These are phyloP conservation scores for Chalaropsis thielavioides DNA, from an alignment of 2,329 filamentous ascomycete species.

Conservation along the genomic window DNA sequence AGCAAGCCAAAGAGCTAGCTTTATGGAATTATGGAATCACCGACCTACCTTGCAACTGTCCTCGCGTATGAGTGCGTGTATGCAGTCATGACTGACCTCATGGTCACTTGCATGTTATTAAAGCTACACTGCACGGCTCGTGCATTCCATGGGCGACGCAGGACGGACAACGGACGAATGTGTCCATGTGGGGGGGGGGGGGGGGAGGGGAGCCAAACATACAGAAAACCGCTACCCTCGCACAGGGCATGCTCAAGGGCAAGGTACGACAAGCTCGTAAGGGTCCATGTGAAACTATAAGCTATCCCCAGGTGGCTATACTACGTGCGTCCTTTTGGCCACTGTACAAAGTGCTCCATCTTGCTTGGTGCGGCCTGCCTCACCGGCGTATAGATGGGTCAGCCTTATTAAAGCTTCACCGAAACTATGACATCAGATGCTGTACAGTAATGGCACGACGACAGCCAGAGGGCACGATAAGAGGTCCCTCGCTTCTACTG, in stretches of 20 bases:
- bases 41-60: not conserved
- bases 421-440: not conserved
- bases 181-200: not conserved
- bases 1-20: not conserved
- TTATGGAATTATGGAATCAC: not conserved
- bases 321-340: not conserved
- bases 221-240: not conserved
- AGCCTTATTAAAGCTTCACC: not conserved
- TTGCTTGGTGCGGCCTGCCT: not conserved
- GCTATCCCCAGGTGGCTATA: not conserved
- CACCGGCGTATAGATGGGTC: not conserved
- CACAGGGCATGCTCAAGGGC: not conserved
- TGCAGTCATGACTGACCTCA: not conserved
- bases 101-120: not conserved
- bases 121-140: not conserved
- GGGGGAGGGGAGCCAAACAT: not conserved
- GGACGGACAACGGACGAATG: not conserved
- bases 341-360: not conserved
- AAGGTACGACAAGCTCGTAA: not conserved
- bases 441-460: not conserved
- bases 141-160: not conserved
- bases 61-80: not conserved
- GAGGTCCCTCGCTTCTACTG: not conserved
- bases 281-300: not conserved
- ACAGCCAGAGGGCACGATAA: no score